Evolutionary conservation across 23 red algal genomes (phyloP).

Genomic region (Gracilaria gracilis): DNA sequence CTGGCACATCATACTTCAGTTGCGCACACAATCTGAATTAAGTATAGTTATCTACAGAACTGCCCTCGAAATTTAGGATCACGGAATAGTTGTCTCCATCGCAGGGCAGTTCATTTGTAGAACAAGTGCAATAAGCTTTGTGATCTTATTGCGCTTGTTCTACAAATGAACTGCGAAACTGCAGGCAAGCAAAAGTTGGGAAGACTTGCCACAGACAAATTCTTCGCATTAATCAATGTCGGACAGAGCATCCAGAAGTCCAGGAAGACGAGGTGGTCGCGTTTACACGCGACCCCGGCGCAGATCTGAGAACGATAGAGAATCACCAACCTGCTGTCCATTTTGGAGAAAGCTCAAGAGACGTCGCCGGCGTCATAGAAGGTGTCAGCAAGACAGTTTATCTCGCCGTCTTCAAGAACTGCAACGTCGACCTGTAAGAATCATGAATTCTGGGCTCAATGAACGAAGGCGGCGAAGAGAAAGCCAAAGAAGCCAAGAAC

Average conservation of each 20-base stretch:
- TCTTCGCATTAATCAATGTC: constrained; percentile 5
- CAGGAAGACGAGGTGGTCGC: background rate
- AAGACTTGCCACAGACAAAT: background rate
- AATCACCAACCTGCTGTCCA: background rate
- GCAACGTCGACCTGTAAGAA: constrained; percentile 6
- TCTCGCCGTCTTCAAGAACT: constrained; percentile 20
- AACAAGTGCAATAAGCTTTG: background rate
- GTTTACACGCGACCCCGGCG: background rate
- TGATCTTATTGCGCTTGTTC: background rate
- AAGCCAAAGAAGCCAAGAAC: background rate
- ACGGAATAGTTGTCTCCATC: background rate
- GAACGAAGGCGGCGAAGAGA: background rate
- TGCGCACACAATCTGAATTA: too few relatives aligned
- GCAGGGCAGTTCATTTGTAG: background rate
- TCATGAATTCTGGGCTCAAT: constrained; percentile 4
- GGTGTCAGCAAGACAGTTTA: background rate
- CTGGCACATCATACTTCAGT: too few relatives aligned
- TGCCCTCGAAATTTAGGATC: background rate
- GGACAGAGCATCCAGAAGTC: constrained; percentile 8
- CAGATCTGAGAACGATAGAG: background rate
- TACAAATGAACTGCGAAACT: background rate
- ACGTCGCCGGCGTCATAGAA: background rate
- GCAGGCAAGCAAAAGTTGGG: background rate
- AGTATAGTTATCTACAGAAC: too few relatives aligned
- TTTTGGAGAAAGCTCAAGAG: background rate